Base-by-base conservation (phyloP, 2,329 filamentous ascomycete genomes). In the Colletotrichum paranaense region DNA sequence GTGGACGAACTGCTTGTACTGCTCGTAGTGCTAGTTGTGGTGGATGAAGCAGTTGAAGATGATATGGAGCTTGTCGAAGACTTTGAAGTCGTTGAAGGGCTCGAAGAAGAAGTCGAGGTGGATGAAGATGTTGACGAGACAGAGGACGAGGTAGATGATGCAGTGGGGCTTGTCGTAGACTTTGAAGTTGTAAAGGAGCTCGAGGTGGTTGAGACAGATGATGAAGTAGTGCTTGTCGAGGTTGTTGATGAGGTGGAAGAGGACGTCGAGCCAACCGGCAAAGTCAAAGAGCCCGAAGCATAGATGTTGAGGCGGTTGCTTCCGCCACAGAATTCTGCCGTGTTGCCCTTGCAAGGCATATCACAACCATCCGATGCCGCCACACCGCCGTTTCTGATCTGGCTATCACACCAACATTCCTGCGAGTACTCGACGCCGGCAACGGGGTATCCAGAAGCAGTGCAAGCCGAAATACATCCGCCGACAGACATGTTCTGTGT, bases 241-340 rank as follows among this genome's bases (percentile, higher is more conserved):
- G 63, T 46, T n/a, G n/a, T 30, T 6, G 63, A 59, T 4, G 53
- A 30, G 42, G 6, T 8, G 3, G 63, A 22, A 22, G 28, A 55
- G 2, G 28, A 64, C 8, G 53, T 24, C 4, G 16, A 42, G 9
- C 22, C 19, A 14, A 59, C 12, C 2, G 30, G 24, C 8, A n/a
- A 2, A 0, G 14, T 66, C n/a, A 66, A 1, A 22, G 26, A 16
- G 1, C 22, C 19, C n/a, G 22, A 35, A 11, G 79, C 77, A 77
- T 82, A 83, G 11, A 83, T 78, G 72, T 79, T 79, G 16, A 82
- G 77, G 24, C 81, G 77, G 72, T 78, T 77, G 60, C 77, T 74
- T 3, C 76, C 80, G 65, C 80, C 81, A 74, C 81, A 83, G 76
- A 78, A 81, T 63, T 81, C 73, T 57, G 74, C 77, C 8, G 69